A percentile compares a stretch with the other conserved stretches of the same genome.
phyloP scores from a whole-genome alignment of 805 yeast species.

The Metschnikowia lunata region DNA sequence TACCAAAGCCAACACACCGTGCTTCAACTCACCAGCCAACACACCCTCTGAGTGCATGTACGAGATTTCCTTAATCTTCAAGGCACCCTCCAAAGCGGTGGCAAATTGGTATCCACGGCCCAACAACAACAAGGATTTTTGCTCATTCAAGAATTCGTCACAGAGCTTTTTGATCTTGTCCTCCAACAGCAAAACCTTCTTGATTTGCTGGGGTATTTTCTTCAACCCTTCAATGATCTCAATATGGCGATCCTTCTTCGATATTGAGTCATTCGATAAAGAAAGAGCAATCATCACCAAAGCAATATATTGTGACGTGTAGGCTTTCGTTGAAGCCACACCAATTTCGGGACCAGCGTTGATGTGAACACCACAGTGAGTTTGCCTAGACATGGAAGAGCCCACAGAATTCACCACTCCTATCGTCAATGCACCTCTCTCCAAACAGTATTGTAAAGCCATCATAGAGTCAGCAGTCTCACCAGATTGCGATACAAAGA shows the following conservation, averaged over 20 bases:
- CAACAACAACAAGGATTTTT: conserved; percentile 80
- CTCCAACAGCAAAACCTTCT: conserved; percentile 68
- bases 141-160: conserved; percentile 64
- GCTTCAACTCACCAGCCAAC: conserved; percentile 97
- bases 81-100: conserved; percentile 96
- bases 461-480: conserved; percentile 97
- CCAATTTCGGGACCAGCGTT: conserved; percentile 99
- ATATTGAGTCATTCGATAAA: conserved; percentile 86
- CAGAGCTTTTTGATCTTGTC: conserved; percentile 72
- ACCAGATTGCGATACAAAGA: conserved; percentile 97
- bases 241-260: conserved; percentile 67
- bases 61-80: conserved; percentile 95
- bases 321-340: conserved; percentile 98
- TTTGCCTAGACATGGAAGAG: conserved; percentile 91
- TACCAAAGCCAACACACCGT: conserved; percentile 95
- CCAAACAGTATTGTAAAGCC: conserved; percentile 92
- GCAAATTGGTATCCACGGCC: conserved; percentile 99
- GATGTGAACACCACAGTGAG: conserved; percentile 99
- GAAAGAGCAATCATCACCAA: conserved; percentile 94
- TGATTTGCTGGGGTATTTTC: conserved; percentile 80
- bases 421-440: conserved; percentile 94
- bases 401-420: conserved; percentile 98
- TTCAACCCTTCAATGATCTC: conserved; percentile 85
- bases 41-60: conserved; percentile 99
- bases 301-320: conserved; percentile 97